Conservation (phyloP, 768 basidiomycete species). For the Candolleomyces eurysporus region DNA sequence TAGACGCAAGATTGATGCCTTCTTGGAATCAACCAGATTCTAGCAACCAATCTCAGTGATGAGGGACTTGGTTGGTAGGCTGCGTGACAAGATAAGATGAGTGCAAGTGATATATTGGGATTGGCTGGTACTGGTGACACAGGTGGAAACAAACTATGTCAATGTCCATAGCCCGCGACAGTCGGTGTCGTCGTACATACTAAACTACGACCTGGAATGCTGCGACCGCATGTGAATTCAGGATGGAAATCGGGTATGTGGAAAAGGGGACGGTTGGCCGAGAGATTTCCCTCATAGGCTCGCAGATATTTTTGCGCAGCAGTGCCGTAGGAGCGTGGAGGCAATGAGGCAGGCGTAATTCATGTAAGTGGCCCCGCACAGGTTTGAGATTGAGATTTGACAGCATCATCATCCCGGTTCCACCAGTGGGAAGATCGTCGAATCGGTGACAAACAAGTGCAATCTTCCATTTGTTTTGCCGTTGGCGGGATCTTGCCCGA, state of each 20-base stretch:
- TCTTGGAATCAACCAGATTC: background rate
- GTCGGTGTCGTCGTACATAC: background rate
- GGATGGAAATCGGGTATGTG: too few species aligned
- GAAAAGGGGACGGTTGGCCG: background rate
- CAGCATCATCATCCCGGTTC: background rate
- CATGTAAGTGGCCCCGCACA: background rate
- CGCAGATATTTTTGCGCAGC: background rate
- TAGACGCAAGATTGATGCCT: background rate
- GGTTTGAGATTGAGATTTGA: conserved; percentile 1
- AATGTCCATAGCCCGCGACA: background rate
- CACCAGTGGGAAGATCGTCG: background rate
- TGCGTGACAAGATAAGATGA: background rate
- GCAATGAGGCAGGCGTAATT: background rate
- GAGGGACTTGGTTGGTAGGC: background rate
- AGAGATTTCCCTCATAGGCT: background rate
- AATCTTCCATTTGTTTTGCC: conserved; percentile 4
- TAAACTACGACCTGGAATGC: too few species aligned
- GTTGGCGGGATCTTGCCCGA: background rate
- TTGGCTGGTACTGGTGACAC: background rate
- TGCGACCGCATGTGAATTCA: too few species aligned
- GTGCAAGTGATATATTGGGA: background rate
- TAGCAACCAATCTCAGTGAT: background rate
- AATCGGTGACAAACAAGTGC: conserved; percentile 3
- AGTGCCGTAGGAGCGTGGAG: background rate
- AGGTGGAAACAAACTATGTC: background rate